Evolutionary conservation across 805 yeast genomes (phyloP), one percentile per base, ranked within the genome.

Genomic region (Teunomyces lycoperdinae): DNA sequence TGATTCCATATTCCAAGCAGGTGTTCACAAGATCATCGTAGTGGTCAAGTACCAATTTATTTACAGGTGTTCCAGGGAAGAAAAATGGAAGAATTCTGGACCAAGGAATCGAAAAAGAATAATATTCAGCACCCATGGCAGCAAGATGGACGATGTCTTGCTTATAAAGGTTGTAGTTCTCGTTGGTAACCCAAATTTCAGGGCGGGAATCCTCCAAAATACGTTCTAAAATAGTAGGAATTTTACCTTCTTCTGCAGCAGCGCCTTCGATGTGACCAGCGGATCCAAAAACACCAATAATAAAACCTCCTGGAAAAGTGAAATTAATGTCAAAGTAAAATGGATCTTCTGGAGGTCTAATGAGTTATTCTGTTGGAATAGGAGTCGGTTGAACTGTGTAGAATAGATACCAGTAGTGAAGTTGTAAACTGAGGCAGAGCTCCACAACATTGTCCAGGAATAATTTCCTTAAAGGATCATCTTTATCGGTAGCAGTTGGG

Each of bases 231-330:
- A 64, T 50, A 9, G 66, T 52, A 9, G 70, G 72, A 2, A 63
- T 55, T 40, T 66, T 56, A 5, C 68, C 67, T 46, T 67, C 68
- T 14, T 58, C 66, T 24, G 61, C 60, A 30, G 60, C 58, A 9
- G 73, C 70, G 24, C 72, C 72, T 53, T 68, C 73, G 36, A 66
- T 58, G 52, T 68, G 73, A 29, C 62, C 58, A n/a, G 70, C 68
- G 14, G 70, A 61, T 10, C 67, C 61, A n/a, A 68, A 68, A 50
- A 64, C 64, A 2, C 71, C 71, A 52, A 56, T 47, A 24, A 59
- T 26, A 27, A 61, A 60, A 28, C 49, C 57, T 14, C 33, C 27
- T 9, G 60, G 58, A 31, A 50, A 57, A 26, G 47, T 49, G 49
- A 55, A 47, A 24, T 45, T 30, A 32, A 46, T 46, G 16, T 45